Evolutionary conservation across 2,329 filamentous ascomycete species (phyloP).

Genomic region (Ceratocystiopsis sp.): DNA sequence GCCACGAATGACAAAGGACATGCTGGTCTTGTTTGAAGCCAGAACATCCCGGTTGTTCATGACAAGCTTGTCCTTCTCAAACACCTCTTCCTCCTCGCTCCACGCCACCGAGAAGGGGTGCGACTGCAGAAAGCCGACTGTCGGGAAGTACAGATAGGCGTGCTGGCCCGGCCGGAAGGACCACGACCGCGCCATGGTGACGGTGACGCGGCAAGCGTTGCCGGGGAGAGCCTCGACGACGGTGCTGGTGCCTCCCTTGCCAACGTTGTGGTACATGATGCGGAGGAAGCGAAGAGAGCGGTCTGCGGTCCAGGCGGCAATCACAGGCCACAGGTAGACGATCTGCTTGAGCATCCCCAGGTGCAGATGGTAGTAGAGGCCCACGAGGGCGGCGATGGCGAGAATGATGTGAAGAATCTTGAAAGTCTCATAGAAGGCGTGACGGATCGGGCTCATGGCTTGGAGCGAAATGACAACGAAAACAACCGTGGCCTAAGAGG

Average conservation of each 20-base stretch:
- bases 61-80: constrained; percentile 36
- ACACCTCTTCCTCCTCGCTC: constrained; percentile 46
- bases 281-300: constrained; percentile 41
- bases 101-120: constrained; percentile 69
- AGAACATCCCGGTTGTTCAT: constrained; percentile 41
- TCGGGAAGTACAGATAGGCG: constrained; percentile 63
- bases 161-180: constrained; percentile 59
- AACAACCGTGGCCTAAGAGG: constrained; percentile 28
- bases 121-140: constrained; percentile 54
- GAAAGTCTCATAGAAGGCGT: constrained; percentile 68
- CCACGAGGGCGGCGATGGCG: constrained; percentile 41
- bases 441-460: constrained; percentile 52
- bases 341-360: constrained; percentile 37
- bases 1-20: constrained; percentile 58
- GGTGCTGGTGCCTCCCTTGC: constrained; percentile 47
- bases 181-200: constrained; percentile 63
- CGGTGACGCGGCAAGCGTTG: constrained; percentile 55
- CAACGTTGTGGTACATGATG: constrained; percentile 48
- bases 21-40: constrained; percentile 41
- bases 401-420: constrained; percentile 53
- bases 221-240: constrained; percentile 61
- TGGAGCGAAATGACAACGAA: constrained; percentile 49
- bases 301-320: constrained; percentile 52
- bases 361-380: constrained; percentile 50
- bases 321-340: constrained; percentile 40